These are phyloP conservation scores for Tagetes patula DNA, from an alignment of 129 eudicot species.

Conservation along the genomic window DNA sequence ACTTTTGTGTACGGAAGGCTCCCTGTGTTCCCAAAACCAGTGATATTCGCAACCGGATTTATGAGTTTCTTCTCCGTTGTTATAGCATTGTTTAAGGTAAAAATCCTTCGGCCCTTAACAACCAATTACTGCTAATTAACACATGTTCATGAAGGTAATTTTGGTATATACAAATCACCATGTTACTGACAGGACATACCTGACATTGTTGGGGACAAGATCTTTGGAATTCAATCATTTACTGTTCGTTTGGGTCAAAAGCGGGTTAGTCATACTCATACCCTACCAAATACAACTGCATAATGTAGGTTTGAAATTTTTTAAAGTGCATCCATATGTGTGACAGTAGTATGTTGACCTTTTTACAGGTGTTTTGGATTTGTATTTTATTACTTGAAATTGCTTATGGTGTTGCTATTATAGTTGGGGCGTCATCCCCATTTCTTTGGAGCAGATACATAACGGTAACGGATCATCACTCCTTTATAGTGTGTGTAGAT, in stretches of 20 bases:
- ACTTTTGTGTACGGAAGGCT: conserved; percentile 74
- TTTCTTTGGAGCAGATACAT: conserved; percentile 70
- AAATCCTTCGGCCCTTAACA: conserved; percentile 18
- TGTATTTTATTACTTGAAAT: conserved; percentile 80
- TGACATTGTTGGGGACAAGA: conserved; percentile 92
- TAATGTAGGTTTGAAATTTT: not conserved
- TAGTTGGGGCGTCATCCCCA: conserved; percentile 72
- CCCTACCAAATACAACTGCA: not conserved
- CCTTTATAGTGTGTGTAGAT: not conserved
- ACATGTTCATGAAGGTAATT: not conserved
- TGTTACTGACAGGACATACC: conserved; percentile 72
- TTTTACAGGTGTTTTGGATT: conserved; percentile 79
- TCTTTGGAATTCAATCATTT: conserved; percentile 88
- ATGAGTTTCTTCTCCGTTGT: conserved; percentile 99
- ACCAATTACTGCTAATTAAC: not conserved
- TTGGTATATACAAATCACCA: not conserved
- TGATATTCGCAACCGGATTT: conserved; percentile 96
- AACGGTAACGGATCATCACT: conserved; percentile 48
- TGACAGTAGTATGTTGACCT: not conserved
- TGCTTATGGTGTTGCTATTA: conserved; percentile 78
- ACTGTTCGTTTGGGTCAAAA: conserved; percentile 92
- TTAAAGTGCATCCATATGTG: not conserved
- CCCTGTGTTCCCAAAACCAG: conserved; percentile 72
- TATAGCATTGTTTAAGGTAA: conserved; percentile 94
- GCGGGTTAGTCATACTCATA: conserved; percentile 43